A percentile compares a stretch with the other conserved stretches of the same genome.
These are phyloP conservation scores for Pharnaceum exiguum DNA, from an alignment of 148 eudicot genomes.

Conservation along the genomic window DNA sequence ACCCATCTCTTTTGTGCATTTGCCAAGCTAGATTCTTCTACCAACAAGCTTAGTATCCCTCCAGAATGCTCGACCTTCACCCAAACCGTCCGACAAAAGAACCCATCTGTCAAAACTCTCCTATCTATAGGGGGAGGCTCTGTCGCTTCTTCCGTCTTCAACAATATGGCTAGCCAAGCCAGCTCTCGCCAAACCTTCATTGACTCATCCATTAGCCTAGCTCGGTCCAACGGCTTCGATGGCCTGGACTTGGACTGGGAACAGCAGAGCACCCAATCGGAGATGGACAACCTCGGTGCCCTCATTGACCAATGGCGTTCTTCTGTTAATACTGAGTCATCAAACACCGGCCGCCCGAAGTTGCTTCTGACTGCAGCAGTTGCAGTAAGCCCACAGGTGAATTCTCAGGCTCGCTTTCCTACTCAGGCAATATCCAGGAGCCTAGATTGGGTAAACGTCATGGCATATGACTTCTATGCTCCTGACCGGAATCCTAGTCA, in stretches of 20 bases:
- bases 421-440: constrained; percentile 5
- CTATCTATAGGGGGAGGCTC: constrained; percentile 54
- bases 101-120: constrained; percentile 40
- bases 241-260: constrained; percentile 77
- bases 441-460: constrained; percentile 48
- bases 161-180: constrained; percentile 38
- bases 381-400: constrained; percentile 6
- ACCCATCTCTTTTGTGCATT: constrained; percentile 74
- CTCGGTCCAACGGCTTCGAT: constrained; percentile 28
- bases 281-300: constrained; percentile 37
- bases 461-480: constrained; percentile 51
- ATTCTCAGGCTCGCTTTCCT: constrained; percentile 13
- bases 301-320: constrained; percentile 50
- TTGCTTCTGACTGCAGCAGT: constrained; percentile 48
- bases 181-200: constrained; percentile 41
- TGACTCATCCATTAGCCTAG: constrained; percentile 40
- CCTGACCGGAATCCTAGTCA: constrained; percentile 3
- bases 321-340: constrained; percentile 29
- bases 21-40: constrained; percentile 33
- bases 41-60: constrained; percentile 30
- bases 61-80: constrained; percentile 38
- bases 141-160: not conserved
- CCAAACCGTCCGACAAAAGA: constrained; percentile 25
- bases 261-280: constrained; percentile 12
- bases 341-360: constrained; percentile 5